Evolutionary conservation across 1,139 yeast genomes (phyloP), one percentile per base, ranked within the genome.

Genomic region (Lodderomyces metapsilosis): DNA sequence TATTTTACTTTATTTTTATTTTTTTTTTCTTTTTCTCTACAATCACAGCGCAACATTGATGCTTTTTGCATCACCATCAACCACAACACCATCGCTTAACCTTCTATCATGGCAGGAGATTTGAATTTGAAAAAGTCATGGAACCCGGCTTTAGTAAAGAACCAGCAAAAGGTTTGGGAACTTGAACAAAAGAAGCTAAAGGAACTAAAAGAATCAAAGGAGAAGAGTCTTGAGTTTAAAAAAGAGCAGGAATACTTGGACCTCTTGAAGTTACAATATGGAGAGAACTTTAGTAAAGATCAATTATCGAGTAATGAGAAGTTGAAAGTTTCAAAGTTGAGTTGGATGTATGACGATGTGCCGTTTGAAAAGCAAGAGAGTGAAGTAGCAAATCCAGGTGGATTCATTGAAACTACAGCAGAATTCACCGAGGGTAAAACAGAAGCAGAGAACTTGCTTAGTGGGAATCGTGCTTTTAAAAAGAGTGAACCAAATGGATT

Each of bases 121-220:
- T 71, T 91, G 49, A 91, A 91, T 59, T 64, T 89, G 44, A 85
- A 91, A 64, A 92, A 92, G 61, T 91, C 98, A 45, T 92, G 98
- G 98, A 89, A 91, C 60, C 97, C 98, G 3, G 91, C 87, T 34
- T 71, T 88, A 39, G 70, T 86, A 53, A 86, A 86, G 62, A 92
- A 92, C 69, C 91, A 85, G 63, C 84, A 82, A 52, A 85, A 83
- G 57, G 92, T 91, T 25, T 86, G 95, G 95, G 74, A 82, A 52
- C 75, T 72, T 43, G 98, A 92, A 57, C 91, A 88, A 55, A 84
- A 83, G 40, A 82, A 87, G 17, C 66, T 88, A 8, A 78, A 78
- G 23, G 95, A 88, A 56, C 77, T 84, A 43, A 78, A 80, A 53
- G 76, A 78, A 53, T 80, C 84, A 34, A 74, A 80, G 45, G 83